These are phyloP conservation scores for Claviceps spartinae DNA, from an alignment of 2,329 filamentous ascomycete genomes.

Conservation along the genomic window DNA sequence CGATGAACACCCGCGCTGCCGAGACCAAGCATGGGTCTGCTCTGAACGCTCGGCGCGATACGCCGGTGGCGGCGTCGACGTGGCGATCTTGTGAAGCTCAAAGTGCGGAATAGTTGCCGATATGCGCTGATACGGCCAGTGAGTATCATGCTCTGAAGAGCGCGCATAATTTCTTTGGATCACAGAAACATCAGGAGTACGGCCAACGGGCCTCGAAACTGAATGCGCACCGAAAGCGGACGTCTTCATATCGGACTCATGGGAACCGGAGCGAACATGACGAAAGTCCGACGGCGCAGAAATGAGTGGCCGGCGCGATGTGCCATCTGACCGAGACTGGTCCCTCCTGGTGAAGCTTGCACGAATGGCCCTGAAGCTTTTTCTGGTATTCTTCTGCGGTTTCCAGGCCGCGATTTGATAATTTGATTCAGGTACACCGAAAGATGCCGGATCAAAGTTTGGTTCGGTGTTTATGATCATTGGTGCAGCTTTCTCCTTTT, in stretches of 20 bases:
- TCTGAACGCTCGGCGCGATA: slow-evolving; percentile 19
- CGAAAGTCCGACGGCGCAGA: slow-evolving; percentile 47
- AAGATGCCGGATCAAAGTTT: slow-evolving; percentile 14
- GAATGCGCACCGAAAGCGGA: slow-evolving; percentile 4
- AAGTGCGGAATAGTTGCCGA: slow-evolving; percentile 45
- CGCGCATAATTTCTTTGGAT: slow-evolving; percentile 29
- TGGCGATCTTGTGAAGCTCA: slow-evolving; percentile 24
- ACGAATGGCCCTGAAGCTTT: slow-evolving; percentile 20
- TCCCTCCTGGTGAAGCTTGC: slow-evolving; percentile 33
- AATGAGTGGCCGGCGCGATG: slow-evolving; percentile 40
- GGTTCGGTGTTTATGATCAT: slow-evolving; percentile 18
- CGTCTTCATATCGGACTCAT: slow-evolving; percentile 19
- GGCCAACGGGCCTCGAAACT: not conserved
- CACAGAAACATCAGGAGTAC: slow-evolving; percentile 6
- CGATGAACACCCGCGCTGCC: slow-evolving; percentile 34
- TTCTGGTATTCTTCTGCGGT: slow-evolving; percentile 7
- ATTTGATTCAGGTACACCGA: slow-evolving; percentile 12
- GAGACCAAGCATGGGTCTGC: slow-evolving; percentile 18
- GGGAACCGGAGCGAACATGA: slow-evolving; percentile 38
- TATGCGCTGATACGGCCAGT: slow-evolving; percentile 25
- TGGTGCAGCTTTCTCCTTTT: slow-evolving; percentile 15
- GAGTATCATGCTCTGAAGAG: slow-evolving; percentile 44
- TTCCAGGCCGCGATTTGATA: slow-evolving; percentile 9
- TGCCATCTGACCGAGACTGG: slow-evolving; percentile 30
- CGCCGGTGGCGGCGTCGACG: slow-evolving; percentile 24